phyloP scores from a whole-genome alignment of 1,284 basidiomycete genomes.

The Trametes hirsuta region DNA sequence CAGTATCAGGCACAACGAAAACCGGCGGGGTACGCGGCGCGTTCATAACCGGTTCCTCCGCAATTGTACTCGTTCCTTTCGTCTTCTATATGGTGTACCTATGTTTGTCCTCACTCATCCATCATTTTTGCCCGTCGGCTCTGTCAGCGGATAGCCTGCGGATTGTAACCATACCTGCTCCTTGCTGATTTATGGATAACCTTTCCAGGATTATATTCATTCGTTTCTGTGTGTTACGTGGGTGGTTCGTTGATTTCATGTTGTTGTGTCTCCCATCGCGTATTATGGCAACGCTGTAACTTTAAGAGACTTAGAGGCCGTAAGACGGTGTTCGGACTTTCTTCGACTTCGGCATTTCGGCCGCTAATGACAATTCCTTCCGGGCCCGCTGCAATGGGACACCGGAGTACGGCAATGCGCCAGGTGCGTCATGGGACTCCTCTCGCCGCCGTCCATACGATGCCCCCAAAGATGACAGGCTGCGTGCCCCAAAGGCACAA shows the following conservation, averaged over 20 bases:
- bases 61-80: conserved; percentile 7
- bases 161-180: conserved; percentile 20
- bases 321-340: background rate
- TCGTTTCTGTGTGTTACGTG: conserved; percentile 5
- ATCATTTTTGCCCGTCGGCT: conserved; percentile 6
- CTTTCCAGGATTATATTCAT: conserved; percentile 17
- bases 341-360: conserved; percentile 5
- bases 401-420: too few species aligned
- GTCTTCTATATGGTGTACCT: conserved; percentile 2
- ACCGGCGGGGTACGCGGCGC: conserved; percentile 24
- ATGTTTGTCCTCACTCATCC: background rate
- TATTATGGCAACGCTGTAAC: conserved; percentile 9
- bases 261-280: conserved; percentile 3
- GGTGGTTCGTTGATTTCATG: conserved; percentile 8
- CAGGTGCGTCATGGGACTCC: too few species aligned
- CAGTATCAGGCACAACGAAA: conserved; percentile 30
- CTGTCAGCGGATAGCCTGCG: conserved; percentile 14
- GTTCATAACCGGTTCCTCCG: conserved; percentile 13
- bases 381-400: background rate
- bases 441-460: background rate
- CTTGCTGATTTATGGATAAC: conserved; percentile 24
- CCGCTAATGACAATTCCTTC: background rate
- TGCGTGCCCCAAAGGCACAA: too few species aligned
- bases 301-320: background rate
- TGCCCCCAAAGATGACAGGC: background rate